phyloP scores from a whole-genome alignment of 129 eudicot species.

The Helianthus tuberosus region DNA sequence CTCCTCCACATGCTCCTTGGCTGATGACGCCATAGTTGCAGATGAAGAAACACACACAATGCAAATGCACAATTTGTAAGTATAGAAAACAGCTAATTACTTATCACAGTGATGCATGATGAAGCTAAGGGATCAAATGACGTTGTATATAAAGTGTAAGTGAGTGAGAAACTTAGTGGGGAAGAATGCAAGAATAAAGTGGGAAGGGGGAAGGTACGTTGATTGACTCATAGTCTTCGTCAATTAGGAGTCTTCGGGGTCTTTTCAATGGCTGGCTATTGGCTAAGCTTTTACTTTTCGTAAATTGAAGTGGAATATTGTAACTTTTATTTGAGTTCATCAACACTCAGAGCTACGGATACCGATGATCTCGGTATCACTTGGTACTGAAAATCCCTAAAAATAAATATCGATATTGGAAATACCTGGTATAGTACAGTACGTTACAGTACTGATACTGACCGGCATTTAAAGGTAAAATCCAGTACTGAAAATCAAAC shows the following conservation, averaged over 20 bases:
- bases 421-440: no score
- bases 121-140: neutral
- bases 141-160: neutral
- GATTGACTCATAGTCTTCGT: conserved; percentile 7
- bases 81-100: no score
- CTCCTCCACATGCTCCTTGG: conserved; percentile 58
- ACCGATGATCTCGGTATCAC: no score
- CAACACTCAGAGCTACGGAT: no score
- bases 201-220: neutral
- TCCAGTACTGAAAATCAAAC: no score
- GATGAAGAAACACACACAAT: neutral
- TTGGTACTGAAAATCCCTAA: no score
- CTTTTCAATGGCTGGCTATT: neutral
- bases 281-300: no score
- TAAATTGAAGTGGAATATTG: no score
- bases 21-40: neutral
- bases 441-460: no score
- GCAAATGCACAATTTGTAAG: neutral
- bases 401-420: no score
- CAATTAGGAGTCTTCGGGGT: neutral
- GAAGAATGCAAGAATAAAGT: neutral
- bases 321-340: no score
- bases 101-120: neutral
- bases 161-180: neutral
- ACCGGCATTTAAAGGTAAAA: no score